phyloP scores from a whole-genome alignment of 139 green algal species.

The Desmodesmus armatus region DNA sequence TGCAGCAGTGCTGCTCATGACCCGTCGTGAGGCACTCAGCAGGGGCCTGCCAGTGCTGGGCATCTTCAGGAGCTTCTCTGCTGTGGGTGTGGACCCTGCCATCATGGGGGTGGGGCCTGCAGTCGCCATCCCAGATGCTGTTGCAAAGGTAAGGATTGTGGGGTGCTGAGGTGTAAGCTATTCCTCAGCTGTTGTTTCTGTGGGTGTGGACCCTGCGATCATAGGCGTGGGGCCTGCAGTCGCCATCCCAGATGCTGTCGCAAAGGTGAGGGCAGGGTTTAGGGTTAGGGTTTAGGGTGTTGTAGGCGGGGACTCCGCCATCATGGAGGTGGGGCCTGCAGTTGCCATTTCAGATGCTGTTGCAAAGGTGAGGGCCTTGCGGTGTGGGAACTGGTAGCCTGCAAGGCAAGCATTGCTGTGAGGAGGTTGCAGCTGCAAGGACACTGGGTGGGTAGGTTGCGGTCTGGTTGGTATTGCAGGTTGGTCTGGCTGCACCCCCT shows the following conservation, averaged over 20 bases:
- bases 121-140: constrained; percentile 94
- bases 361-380: constrained; percentile 51
- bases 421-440: no score
- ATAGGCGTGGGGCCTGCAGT: constrained; percentile 98
- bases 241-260: constrained; percentile 94
- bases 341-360: constrained; percentile 96
- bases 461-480: no score
- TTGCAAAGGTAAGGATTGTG: constrained; percentile 66
- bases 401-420: no score
- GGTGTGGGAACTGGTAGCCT: no score
- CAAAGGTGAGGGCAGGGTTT: constrained; percentile 52
- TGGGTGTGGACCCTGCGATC: constrained; percentile 96
- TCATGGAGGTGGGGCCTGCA: constrained; percentile 98
- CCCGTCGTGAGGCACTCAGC: constrained; percentile 83
- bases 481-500: no score
- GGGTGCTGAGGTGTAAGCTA: no score
- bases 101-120: constrained; percentile 98
- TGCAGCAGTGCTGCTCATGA: constrained; percentile 94
- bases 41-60: constrained; percentile 91
- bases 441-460: no score
- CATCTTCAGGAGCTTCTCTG: constrained; percentile 92
- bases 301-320: constrained; percentile 94
- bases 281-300: no score
- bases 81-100: constrained; percentile 93
- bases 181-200: no score